Percentiles rank a stretch among this genome's conserved stretches.
These are phyloP conservation scores for Metarhizium brunneum DNA, from an alignment of 2,329 filamentous ascomycete genomes.

Conservation along the genomic window DNA sequence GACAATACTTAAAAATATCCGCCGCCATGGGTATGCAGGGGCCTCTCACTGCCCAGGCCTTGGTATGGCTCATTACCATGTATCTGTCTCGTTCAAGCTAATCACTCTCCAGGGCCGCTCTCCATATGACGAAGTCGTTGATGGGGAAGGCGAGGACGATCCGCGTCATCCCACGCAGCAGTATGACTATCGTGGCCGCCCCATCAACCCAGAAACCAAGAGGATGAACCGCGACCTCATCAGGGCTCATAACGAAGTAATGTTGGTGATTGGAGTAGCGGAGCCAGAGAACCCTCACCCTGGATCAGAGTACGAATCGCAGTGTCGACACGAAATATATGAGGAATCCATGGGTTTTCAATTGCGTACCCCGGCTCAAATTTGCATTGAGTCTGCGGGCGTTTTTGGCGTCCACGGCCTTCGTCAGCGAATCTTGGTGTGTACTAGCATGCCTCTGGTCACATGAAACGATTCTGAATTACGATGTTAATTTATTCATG, in stretches of 20 bases:
- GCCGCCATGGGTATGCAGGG: conserved; percentile 42
- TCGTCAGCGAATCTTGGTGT: conserved; percentile 44
- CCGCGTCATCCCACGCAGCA: conserved; percentile 33
- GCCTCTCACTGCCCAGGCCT: conserved; percentile 45
- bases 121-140: conserved; percentile 48
- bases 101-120: conserved; percentile 39
- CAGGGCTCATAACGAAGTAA: conserved; percentile 53
- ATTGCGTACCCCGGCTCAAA: conserved; percentile 22
- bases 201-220: conserved; percentile 45
- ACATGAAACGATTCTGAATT: not conserved
- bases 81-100: not conserved
- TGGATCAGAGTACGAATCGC: conserved; percentile 29
- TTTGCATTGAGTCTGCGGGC: conserved; percentile 30
- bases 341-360: conserved; percentile 37
- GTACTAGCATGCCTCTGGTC: conserved; percentile 3
- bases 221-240: conserved; percentile 47
- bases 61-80: conserved; percentile 29
- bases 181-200: conserved; percentile 47
- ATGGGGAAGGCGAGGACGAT: conserved; percentile 36
- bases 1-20: not conserved
- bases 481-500: conserved; percentile 6
- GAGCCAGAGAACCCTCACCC: conserved; percentile 41
- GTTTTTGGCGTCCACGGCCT: conserved; percentile 45
- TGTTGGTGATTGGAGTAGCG: conserved; percentile 53
- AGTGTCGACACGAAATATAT: conserved; percentile 34